phyloP scores from a whole-genome alignment of 2,329 filamentous ascomycete genomes.

The Calycina herbarum region DNA sequence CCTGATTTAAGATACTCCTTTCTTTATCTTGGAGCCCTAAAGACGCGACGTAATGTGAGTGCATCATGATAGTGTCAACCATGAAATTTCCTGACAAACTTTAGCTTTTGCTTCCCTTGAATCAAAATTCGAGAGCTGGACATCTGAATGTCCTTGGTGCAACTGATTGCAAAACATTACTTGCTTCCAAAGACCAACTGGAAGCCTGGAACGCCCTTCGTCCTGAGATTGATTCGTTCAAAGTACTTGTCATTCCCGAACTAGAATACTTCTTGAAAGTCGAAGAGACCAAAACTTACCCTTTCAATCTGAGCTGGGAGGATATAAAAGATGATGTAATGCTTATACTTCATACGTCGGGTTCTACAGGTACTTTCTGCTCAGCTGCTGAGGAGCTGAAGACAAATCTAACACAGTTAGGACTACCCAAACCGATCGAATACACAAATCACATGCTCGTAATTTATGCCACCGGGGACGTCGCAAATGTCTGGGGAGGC shows the following conservation, averaged over 20 bases:
- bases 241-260: constrained; percentile 5
- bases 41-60: constrained; percentile 4
- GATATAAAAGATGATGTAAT: constrained; percentile 14
- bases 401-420: background rate
- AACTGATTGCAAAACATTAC: constrained; percentile 6
- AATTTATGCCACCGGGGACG: constrained; percentile 12
- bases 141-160: constrained; percentile 9
- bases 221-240: constrained; percentile 7
- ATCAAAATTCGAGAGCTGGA: constrained; percentile 7
- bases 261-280: constrained; percentile 5
- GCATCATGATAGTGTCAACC: no score
- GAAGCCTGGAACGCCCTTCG: constrained; percentile 5
- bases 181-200: background rate
- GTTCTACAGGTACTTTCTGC: constrained; percentile 8
- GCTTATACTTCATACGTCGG: constrained; percentile 18
- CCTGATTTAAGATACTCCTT: constrained; percentile 10
- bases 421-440: constrained; percentile 13
- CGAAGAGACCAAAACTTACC: background rate
- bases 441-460: constrained; percentile 20
- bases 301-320: constrained; percentile 4
- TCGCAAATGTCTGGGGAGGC: constrained; percentile 5
- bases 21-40: background rate
- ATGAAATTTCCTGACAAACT: background rate
- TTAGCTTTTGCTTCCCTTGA: constrained; percentile 11
- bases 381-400: background rate